A percentile compares a stretch with the other conserved stretches of the same genome.
Evolutionary conservation across 805 yeast species (phyloP).

Genomic region (Wickerhamomyces ciferrii): DNA sequence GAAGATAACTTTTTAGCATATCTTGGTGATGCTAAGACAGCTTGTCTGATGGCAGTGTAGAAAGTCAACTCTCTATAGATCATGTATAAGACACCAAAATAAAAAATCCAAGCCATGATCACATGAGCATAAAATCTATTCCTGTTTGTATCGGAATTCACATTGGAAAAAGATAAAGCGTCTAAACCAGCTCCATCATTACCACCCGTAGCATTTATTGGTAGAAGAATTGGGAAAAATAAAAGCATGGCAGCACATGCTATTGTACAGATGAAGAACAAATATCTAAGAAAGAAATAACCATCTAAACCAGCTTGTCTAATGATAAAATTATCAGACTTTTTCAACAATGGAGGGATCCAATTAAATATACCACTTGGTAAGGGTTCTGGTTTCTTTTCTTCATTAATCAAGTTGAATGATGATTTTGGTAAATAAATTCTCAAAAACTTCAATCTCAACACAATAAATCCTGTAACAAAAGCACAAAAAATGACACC

Average conservation of each 20-base stretch:
- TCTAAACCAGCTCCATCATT: conserved; percentile 64
- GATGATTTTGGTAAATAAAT: conserved; percentile 83
- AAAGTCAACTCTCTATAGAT: conserved; percentile 80
- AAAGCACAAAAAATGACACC: conserved; percentile 59
- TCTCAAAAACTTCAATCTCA: conserved; percentile 61
- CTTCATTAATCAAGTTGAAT: conserved; percentile 51
- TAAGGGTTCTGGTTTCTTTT: conserved; percentile 68
- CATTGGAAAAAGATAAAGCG: conserved; percentile 72
- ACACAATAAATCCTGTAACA: conserved; percentile 52
- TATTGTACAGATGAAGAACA: conserved; percentile 48
- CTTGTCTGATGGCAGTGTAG: conserved; percentile 71
- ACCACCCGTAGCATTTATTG: conserved; percentile 75
- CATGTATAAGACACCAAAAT: conserved; percentile 62
- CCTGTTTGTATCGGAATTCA: conserved; percentile 30
- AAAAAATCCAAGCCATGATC: conserved; percentile 73
- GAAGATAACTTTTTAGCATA: conserved; percentile 72
- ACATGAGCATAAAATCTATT: conserved; percentile 84
- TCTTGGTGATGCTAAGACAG: conserved; percentile 74
- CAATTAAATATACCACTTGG: conserved; percentile 67
- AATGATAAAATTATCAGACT: conserved; percentile 70
- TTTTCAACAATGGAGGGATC: conserved; percentile 57
- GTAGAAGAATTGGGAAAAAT: conserved; percentile 67
- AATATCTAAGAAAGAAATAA: conserved; percentile 79
- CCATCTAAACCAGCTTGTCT: conserved; percentile 94
- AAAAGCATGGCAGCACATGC: conserved; percentile 51